Base-by-base conservation (phyloP, 441 rosid genomes). In the Viola pubescens region DNA sequence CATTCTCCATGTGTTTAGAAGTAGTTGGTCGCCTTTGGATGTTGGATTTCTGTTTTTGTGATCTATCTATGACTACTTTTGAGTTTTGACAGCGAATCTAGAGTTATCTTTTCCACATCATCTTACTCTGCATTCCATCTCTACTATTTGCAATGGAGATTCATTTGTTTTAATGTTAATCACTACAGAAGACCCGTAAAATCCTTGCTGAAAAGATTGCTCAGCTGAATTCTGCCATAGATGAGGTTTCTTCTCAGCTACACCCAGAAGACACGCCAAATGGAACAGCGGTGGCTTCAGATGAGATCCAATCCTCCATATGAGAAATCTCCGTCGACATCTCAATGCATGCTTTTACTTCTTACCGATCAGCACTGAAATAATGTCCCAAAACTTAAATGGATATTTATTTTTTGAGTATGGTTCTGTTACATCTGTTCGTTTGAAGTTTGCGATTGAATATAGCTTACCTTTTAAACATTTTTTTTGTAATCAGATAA, bases 211-310 rank as follows among this genome's bases (percentile, higher is more conserved):
- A 70, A 67, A 81, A 81, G 78, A 78, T 81, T 50, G 73, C 62
- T 39, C 79, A 79, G 54, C 68, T 81, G 61, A 81, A 79, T 64
- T 53, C 67, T 6, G 81, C 82, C 40, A 79, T 81, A 44, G 86
- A 79, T 60, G 82, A 77, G 40, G 79, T 77, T 64, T 77, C 86
- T 55, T 46, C 73, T 37, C 83, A 77, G 62, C 57, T 81, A 44
- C 77, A 26, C 9, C 2, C 75, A 48, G 71, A 74, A 2, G 86
- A 77, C 26, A 37, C 74, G 42, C 66, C 73, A 9, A 69, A 69
- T 3, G 71, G 70, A 54, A n/a, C 57, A 54, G 66, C 69, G 11
- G 69, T 57, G 2, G 61, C 51, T 41, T 59, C 77, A 3, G 70
- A 74, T 51, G 84, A 70, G 63, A 60, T 78, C 3, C 64, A 73